Evolutionary conservation across 2,329 filamentous ascomycete genomes (phyloP).

Genomic region (Fusarium oligoseptatum): DNA sequence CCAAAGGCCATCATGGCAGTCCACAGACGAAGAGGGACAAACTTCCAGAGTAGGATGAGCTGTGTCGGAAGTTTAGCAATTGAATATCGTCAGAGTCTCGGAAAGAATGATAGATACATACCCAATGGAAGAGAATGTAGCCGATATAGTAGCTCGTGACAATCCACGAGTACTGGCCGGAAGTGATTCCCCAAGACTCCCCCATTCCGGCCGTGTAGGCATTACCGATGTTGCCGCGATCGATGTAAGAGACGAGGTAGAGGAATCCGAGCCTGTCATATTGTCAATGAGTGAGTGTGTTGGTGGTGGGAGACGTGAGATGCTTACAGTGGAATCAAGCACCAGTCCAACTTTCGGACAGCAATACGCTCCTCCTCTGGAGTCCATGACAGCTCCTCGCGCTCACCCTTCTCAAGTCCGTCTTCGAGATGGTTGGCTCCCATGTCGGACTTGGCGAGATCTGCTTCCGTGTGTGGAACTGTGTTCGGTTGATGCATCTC

Average conservation of each 20-base stretch:
- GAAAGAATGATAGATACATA: background rate
- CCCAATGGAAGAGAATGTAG: constrained; percentile 1
- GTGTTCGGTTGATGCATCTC: background rate
- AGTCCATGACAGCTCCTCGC: background rate
- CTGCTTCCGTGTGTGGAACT: background rate
- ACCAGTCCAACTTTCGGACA: background rate
- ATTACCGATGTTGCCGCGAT: constrained; percentile 21
- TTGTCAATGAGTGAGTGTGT: background rate
- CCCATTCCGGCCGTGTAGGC: constrained; percentile 20
- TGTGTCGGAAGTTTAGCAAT: background rate
- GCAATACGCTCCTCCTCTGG: background rate
- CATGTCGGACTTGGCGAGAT: background rate
- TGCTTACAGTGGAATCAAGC: background rate
- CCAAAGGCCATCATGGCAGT: constrained; percentile 25
- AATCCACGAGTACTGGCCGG: background rate
- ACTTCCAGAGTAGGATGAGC: constrained; percentile 35
- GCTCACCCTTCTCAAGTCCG: background rate
- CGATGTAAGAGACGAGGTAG: constrained; percentile 20
- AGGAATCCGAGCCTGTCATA: constrained; percentile 6
- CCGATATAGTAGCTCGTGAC: background rate
- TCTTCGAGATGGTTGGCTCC: background rate
- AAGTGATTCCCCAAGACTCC: constrained; percentile 11
- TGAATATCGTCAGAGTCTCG: background rate
- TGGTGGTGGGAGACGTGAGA: background rate
- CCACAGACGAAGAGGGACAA: constrained; percentile 35